Evolutionary conservation across 1,284 basidiomycete species (phyloP).

Genomic region (Phlebopus sp.): DNA sequence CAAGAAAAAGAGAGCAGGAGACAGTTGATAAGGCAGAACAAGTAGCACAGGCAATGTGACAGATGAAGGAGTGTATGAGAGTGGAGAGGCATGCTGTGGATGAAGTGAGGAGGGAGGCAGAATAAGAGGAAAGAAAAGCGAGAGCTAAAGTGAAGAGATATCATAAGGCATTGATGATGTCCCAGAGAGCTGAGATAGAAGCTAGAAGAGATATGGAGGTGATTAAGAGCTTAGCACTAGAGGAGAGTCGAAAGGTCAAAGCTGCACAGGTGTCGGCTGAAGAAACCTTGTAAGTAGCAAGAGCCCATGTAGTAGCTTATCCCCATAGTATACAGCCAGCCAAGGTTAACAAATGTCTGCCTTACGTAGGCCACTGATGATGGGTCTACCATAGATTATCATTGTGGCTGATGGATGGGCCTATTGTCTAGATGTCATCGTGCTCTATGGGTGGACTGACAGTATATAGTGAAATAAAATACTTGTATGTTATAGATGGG

Average conservation of each 20-base stretch:
- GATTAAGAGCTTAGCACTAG: constrained; percentile 1
- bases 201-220: not conserved
- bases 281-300: not conserved
- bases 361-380: too few relatives aligned
- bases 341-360: too few relatives aligned
- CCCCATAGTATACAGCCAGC: too few relatives aligned
- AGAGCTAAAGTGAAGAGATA: constrained; percentile 1
- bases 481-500: too few relatives aligned
- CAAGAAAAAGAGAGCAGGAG: not conserved
- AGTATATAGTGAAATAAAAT: too few relatives aligned
- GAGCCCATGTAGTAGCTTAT: too few relatives aligned
- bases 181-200: not conserved
- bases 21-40: not conserved
- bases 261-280: constrained; percentile 2
- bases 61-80: not conserved
- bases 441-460: too few relatives aligned
- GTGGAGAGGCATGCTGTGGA: not conserved
- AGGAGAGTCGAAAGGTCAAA: constrained; percentile 1
- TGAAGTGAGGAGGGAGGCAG: not conserved
- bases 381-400: too few relatives aligned
- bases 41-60: not conserved
- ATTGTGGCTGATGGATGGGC: too few relatives aligned
- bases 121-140: not conserved
- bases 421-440: too few relatives aligned
- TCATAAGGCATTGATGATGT: not conserved